Percentiles rank a stretch among this genome's conserved stretches.
phyloP scores from a whole-genome alignment of 768 basidiomycete species.

The Termitomyces sp. region DNA sequence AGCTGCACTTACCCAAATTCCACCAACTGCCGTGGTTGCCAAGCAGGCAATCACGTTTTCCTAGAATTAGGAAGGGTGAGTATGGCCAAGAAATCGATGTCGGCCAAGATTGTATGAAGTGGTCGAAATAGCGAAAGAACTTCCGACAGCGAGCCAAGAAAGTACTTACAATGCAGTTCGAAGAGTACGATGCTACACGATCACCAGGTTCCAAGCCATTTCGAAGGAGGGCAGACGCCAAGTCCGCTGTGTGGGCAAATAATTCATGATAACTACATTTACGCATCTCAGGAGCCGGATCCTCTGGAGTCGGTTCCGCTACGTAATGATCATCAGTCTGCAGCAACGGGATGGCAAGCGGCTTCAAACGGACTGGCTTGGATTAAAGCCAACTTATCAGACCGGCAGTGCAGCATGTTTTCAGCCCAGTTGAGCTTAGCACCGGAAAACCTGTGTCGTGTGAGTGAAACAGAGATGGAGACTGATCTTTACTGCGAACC shows the following conservation, averaged over 20 bases:
- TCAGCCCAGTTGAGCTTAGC: constrained; percentile 77
- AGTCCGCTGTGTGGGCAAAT: constrained; percentile 47
- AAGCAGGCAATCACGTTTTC: constrained; percentile 67
- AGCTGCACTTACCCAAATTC: constrained; percentile 81
- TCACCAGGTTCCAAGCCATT: constrained; percentile 58
- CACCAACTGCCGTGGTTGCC: constrained; percentile 65
- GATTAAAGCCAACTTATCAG: constrained; percentile 53
- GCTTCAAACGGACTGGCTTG: constrained; percentile 53
- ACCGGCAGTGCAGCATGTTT: constrained; percentile 65
- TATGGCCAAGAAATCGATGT: constrained; percentile 8
- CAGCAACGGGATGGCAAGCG: constrained; percentile 1
- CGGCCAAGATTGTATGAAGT: background rate
- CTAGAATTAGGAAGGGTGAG: constrained; percentile 24
- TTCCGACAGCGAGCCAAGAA: background rate
- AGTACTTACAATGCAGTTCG: constrained; percentile 66
- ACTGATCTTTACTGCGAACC: constrained; percentile 35
- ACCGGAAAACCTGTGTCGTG: constrained; percentile 40
- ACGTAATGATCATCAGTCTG: constrained; percentile 13
- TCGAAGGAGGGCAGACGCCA: constrained; percentile 51
- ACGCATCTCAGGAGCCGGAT: constrained; percentile 37
- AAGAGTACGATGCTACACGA: constrained; percentile 72
- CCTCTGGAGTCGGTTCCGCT: constrained; percentile 60
- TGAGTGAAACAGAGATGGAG: constrained; percentile 4
- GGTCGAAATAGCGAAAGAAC: background rate
- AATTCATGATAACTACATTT: constrained; percentile 52